A percentile compares a stretch with the other conserved stretches of the same genome.
Conservation (phyloP, 2,329 filamentous ascomycete species). For the Coniochaeta sp. region DNA sequence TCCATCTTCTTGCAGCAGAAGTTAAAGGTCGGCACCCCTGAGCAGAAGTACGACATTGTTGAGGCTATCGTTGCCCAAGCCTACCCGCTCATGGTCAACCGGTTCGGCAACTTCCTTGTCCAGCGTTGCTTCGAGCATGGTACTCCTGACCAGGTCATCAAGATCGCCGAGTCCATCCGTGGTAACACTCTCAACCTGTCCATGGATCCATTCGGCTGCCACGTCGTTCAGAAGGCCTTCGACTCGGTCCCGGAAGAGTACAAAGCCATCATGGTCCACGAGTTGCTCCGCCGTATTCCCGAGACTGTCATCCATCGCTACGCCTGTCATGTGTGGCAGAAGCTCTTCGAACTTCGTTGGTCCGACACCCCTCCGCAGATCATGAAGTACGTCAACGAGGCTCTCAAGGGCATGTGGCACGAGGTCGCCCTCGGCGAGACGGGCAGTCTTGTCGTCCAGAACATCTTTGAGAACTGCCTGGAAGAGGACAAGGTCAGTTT, state of each 20-base stretch:
- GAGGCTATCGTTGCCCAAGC: slow-evolving; percentile 93
- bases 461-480: slow-evolving; percentile 98
- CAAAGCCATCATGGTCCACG: slow-evolving; percentile 98
- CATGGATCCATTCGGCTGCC: slow-evolving; percentile 98
- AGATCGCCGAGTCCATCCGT: slow-evolving; percentile 89
- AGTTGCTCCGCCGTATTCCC: slow-evolving; percentile 87
- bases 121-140: slow-evolving; percentile 99
- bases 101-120: slow-evolving; percentile 96
- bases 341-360: slow-evolving; percentile 97
- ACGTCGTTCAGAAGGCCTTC: slow-evolving; percentile 97
- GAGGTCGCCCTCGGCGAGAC: slow-evolving; percentile 96
- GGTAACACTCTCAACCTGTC: slow-evolving; percentile 90
- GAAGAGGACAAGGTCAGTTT: slow-evolving; percentile 87
- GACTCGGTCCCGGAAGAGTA: slow-evolving; percentile 96
- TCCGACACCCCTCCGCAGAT: slow-evolving; percentile 90
- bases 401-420: slow-evolving; percentile 95
- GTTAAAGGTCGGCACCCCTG: slow-evolving; percentile 88
- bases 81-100: slow-evolving; percentile 94
- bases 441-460: slow-evolving; percentile 95
- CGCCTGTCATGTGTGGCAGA: slow-evolving; percentile 99
- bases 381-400: slow-evolving; percentile 97
- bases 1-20: slow-evolving; percentile 99
- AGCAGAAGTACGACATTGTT: slow-evolving; percentile 96
- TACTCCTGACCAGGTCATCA: slow-evolving; percentile 86
- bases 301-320: slow-evolving; percentile 98